Evolutionary conservation across 371 early-diverging fungal genomes (phyloP).

Genomic region (Dichotomocladium elegans): DNA sequence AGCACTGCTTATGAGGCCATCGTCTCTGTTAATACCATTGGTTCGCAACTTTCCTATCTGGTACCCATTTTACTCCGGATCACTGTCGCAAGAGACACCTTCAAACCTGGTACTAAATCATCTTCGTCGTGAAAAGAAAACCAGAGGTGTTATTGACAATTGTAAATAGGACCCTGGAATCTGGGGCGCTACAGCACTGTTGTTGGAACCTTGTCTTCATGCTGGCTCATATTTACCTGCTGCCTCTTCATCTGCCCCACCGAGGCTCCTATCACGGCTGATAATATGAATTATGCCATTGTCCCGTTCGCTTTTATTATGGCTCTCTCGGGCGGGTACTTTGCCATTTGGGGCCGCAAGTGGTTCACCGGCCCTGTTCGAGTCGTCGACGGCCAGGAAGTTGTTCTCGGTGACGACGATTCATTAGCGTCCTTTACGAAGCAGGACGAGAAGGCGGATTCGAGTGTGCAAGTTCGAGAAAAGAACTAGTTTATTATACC

Average conservation of each 20-base stretch:
- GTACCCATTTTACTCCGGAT: slow-evolving; percentile 61
- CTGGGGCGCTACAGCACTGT: slow-evolving; percentile 49
- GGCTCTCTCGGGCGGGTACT: slow-evolving; percentile 31
- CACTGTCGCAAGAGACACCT: slow-evolving; percentile 50
- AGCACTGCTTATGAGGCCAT: slow-evolving; percentile 60
- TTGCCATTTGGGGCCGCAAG: slow-evolving; percentile 41
- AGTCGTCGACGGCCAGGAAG: slow-evolving; percentile 36
- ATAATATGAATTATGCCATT: slow-evolving; percentile 47
- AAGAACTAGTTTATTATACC: too few relatives aligned
- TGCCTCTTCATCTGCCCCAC: slow-evolving; percentile 59
- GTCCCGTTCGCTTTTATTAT: slow-evolving; percentile 35
- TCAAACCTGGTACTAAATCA: slow-evolving; percentile 36
- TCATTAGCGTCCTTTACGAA: neutral
- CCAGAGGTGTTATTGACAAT: neutral
- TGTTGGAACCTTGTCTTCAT: slow-evolving; percentile 42
- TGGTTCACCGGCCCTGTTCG: slow-evolving; percentile 52
- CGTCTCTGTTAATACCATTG: slow-evolving; percentile 71
- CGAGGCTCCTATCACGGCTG: slow-evolving; percentile 51
- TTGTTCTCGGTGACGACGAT: slow-evolving; percentile 41
- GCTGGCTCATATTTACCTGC: slow-evolving; percentile 60
- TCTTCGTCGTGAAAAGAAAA: neutral
- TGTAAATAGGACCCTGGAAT: slow-evolving; percentile 46
- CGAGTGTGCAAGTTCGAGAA: too few relatives aligned
- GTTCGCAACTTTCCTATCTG: slow-evolving; percentile 67
- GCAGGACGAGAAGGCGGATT: too few relatives aligned